phyloP scores from a whole-genome alignment of 2,329 filamentous ascomycete species.

The Trichoderma oligosporum region DNA sequence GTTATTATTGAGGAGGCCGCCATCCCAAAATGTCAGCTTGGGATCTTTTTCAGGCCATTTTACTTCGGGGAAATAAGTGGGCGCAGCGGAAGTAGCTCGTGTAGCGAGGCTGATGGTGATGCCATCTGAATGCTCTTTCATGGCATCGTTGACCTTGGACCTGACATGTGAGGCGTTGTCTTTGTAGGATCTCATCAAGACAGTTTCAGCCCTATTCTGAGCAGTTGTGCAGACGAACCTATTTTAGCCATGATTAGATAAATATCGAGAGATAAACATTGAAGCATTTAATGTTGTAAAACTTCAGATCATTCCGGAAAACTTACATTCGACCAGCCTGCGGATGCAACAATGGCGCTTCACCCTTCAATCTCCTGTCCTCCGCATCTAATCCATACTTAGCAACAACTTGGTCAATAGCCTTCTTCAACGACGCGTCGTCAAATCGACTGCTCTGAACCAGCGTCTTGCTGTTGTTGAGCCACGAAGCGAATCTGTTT shows the following conservation, averaged over 20 bases:
- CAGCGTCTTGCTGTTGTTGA: conserved; percentile 14
- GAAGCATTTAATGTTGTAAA: too few relatives aligned
- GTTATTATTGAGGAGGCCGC: conserved; percentile 12
- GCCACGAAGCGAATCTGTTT: background rate
- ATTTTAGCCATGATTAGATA: background rate
- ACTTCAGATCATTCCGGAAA: too few relatives aligned
- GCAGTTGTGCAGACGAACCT: conserved; percentile 15
- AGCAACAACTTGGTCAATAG: conserved; percentile 6
- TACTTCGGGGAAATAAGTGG: conserved; percentile 12
- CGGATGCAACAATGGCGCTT: conserved; percentile 1
- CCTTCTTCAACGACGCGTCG: conserved; percentile 1
- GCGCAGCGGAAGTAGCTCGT: conserved; percentile 6
- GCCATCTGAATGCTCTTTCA: background rate
- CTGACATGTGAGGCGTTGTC: conserved; percentile 3
- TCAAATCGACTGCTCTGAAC: conserved; percentile 11
- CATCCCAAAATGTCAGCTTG: conserved; percentile 12
- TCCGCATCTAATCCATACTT: conserved; percentile 10
- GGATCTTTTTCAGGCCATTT: background rate
- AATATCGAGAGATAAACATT: too few relatives aligned
- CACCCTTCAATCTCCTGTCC: background rate
- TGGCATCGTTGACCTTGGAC: conserved; percentile 5
- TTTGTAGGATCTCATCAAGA: conserved; percentile 9
- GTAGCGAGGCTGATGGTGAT: conserved; percentile 7
- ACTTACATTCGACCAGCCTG: conserved; percentile 9
- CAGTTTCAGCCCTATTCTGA: conserved; percentile 10